phyloP scores from a whole-genome alignment of 2,329 filamentous ascomycete genomes.

The Graphilbum fragrans region DNA sequence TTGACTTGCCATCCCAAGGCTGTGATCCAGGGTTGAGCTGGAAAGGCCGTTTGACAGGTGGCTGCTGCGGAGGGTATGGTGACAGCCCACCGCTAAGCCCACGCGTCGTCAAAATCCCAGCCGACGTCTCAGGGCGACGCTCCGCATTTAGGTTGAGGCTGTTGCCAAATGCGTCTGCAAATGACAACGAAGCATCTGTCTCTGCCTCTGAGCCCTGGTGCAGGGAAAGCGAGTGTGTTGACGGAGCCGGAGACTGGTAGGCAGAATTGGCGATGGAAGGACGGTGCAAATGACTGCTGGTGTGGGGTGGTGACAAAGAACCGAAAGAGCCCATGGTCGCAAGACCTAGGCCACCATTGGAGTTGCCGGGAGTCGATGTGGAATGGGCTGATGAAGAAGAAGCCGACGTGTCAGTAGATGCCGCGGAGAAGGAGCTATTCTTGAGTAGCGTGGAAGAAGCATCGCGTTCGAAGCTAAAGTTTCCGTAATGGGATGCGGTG shows the following conservation, averaged over 20 bases:
- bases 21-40: constrained; percentile 35
- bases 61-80: not conserved
- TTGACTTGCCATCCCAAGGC: constrained; percentile 23
- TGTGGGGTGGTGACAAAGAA: constrained; percentile 21
- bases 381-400: constrained; percentile 1
- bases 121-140: not conserved
- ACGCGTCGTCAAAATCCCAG: not conserved
- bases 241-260: constrained; percentile 4
- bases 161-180: constrained; percentile 2
- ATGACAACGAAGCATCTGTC: not conserved
- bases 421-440: not conserved
- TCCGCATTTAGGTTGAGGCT: constrained; percentile 1
- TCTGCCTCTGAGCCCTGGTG: constrained; percentile 6
- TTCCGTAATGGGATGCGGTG: not conserved
- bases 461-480: constrained; percentile 4
- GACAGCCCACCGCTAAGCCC: not conserved
- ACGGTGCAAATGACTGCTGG: constrained; percentile 35
- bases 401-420: constrained; percentile 1
- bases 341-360: not conserved
- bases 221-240: constrained; percentile 1
- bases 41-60: constrained; percentile 18
- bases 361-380: not conserved
- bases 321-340: constrained; percentile 2
- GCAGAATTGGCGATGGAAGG: constrained; percentile 22
- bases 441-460: not conserved